Conservation (phyloP, 495 filamentous ascomycete genomes). For the Parmelia sp. region DNA sequence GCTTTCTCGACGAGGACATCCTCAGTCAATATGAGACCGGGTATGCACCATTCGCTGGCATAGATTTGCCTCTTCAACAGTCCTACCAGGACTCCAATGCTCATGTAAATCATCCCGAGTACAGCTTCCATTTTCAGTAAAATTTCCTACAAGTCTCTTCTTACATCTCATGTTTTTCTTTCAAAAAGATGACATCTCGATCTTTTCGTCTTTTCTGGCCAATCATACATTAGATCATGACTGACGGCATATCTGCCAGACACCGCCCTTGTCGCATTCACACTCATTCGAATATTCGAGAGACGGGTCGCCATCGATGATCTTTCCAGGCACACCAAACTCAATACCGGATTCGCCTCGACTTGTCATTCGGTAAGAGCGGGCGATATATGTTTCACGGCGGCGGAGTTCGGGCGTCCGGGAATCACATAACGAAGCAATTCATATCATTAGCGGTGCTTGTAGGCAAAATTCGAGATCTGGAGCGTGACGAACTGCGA, state of each 20-base stretch:
- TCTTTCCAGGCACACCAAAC: conserved; percentile 60
- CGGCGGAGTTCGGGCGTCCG: neutral
- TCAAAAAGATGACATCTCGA: conserved; percentile 3
- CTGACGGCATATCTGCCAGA: conserved; percentile 48
- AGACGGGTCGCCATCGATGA: conserved; percentile 53
- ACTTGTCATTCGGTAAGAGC: conserved; percentile 28
- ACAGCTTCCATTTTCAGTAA: conserved; percentile 28
- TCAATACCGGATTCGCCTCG: conserved; percentile 62
- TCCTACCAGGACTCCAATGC: conserved; percentile 58
- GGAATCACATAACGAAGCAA: neutral
- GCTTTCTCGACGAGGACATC: conserved; percentile 50
- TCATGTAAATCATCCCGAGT: conserved; percentile 56
- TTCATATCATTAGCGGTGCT: neutral
- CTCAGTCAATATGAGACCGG: conserved; percentile 71
- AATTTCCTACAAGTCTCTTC: conserved; percentile 1
- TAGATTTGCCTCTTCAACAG: conserved; percentile 59
- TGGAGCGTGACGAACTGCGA: neutral
- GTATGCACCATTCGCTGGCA: conserved; percentile 65
- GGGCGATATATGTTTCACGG: neutral
- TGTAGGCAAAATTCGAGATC: neutral
- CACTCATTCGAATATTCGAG: conserved; percentile 72
- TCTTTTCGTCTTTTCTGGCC: conserved; percentile 1
- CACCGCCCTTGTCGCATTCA: conserved; percentile 77
- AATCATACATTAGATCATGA: conserved; percentile 17
- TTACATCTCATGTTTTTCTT: conserved; percentile 17